Evolutionary conservation across 2,329 filamentous ascomycete genomes (phyloP).

Genomic region (Sporothrix variecibatus): DNA sequence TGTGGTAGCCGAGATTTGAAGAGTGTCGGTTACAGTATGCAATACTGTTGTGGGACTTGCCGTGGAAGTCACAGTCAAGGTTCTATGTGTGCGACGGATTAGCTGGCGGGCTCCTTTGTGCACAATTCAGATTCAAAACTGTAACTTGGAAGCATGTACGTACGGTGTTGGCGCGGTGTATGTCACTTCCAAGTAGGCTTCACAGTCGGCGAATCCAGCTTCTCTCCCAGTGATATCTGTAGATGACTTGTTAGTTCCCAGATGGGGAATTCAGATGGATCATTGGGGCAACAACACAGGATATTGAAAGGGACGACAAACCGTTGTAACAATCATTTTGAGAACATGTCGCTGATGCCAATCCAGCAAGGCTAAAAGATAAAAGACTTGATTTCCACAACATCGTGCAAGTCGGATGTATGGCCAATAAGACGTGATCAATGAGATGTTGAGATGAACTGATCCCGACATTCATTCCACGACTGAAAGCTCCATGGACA

Average conservation of each 20-base stretch:
- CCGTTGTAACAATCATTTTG: slow-evolving; percentile 7
- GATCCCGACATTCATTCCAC: not conserved
- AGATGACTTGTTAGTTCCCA: not conserved
- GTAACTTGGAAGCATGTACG: not conserved
- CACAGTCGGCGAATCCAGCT: slow-evolving; percentile 10
- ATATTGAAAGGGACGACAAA: not conserved
- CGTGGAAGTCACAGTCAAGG: slow-evolving; percentile 6
- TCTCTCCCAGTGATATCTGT: not conserved
- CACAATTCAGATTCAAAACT: not conserved
- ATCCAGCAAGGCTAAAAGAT: not conserved
- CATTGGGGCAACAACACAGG: too few relatives aligned
- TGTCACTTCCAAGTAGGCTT: not conserved
- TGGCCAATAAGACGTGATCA: not conserved
- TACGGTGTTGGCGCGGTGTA: not conserved
- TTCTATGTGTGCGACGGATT: not conserved
- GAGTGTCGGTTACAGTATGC: not conserved
- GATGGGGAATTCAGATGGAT: too few relatives aligned
- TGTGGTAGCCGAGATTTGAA: not conserved
- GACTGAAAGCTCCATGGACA: not conserved
- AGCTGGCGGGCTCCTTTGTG: not conserved
- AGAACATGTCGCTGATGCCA: not conserved
- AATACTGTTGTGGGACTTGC: slow-evolving; percentile 2
- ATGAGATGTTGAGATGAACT: not conserved
- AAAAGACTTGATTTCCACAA: not conserved
- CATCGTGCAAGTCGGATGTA: not conserved